These are phyloP conservation scores for Dactylellina leptospora DNA, from an alignment of 2,329 filamentous ascomycete species.

Conservation along the genomic window DNA sequence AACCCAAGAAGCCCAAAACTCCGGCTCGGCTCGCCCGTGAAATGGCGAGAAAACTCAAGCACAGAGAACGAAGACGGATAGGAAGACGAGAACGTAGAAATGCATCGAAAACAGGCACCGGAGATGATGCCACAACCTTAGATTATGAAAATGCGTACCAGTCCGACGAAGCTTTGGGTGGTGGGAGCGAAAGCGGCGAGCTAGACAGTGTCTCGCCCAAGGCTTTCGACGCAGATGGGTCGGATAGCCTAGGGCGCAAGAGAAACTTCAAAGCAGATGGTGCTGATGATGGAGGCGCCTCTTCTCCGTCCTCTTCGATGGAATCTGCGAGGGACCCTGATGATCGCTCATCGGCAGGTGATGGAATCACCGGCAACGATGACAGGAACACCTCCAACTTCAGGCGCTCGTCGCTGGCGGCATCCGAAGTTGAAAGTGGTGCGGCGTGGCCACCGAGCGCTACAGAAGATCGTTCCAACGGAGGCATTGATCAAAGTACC, in stretches of 20 bases:
- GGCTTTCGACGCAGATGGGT: not conserved
- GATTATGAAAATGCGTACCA: conserved; percentile 28
- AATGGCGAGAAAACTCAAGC: conserved; percentile 46
- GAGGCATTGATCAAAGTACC: not conserved
- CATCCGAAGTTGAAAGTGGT: conserved; percentile 24
- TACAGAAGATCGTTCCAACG: conserved; percentile 2
- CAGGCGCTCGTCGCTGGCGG: conserved; percentile 19
- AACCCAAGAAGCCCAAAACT: conserved; percentile 51
- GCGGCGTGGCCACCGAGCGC: not conserved
- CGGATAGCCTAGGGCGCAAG: not conserved
- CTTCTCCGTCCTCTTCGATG: conserved; percentile 22
- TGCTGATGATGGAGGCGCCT: conserved; percentile 21
- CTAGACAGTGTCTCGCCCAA: conserved; percentile 22
- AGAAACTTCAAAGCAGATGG: conserved; percentile 1
- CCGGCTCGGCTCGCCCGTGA: conserved; percentile 45
- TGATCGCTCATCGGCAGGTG: conserved; percentile 8
- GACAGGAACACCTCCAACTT: conserved; percentile 7
- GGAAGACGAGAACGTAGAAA: conserved; percentile 46
- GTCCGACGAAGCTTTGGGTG: conserved; percentile 24
- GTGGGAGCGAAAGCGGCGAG: conserved; percentile 47
- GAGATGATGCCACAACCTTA: conserved; percentile 12
- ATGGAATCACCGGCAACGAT: not conserved
- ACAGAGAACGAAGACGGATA: conserved; percentile 40
- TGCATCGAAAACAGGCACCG: conserved; percentile 30
- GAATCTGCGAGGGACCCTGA: conserved; percentile 17